These are phyloP conservation scores for Lentinula sp. DNA, from an alignment of 768 basidiomycete species.

Conservation along the genomic window DNA sequence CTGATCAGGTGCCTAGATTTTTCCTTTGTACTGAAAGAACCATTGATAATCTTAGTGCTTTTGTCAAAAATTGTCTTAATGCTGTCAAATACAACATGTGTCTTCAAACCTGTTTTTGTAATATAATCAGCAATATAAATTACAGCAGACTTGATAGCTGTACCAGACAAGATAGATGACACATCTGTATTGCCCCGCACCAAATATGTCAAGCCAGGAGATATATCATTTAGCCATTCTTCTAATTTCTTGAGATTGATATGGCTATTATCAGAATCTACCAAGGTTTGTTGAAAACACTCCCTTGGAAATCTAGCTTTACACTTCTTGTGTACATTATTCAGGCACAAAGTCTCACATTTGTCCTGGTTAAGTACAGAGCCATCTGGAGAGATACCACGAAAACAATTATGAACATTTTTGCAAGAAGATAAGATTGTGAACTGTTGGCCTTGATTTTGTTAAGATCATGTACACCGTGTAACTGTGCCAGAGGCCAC, in stretches of 20 bases:
- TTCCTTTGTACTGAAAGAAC: conserved; percentile 8
- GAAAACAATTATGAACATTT: conserved; percentile 23
- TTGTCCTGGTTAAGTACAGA: not conserved
- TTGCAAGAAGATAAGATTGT: no score
- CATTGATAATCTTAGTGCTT: conserved; percentile 16
- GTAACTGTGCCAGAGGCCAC: no score
- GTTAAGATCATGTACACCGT: no score
- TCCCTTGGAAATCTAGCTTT: conserved; percentile 28
- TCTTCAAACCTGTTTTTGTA: conserved; percentile 33
- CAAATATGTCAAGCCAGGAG: conserved; percentile 23
- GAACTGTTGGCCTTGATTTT: no score
- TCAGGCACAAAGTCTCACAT: conserved; percentile 17
- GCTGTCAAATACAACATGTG: conserved; percentile 10
- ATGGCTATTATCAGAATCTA: conserved; percentile 22
- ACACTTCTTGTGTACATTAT: conserved; percentile 23
- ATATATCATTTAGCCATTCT: conserved; percentile 29
- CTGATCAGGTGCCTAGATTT: conserved; percentile 25
- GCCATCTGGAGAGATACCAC: conserved; percentile 10
- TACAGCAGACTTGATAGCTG: conserved; percentile 29
- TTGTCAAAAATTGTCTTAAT: conserved; percentile 19
- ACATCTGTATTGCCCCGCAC: conserved; percentile 33
- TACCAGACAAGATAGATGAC: conserved; percentile 30
- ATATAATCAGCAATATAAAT: conserved; percentile 39
- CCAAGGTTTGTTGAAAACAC: conserved; percentile 11
- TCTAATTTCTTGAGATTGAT: conserved; percentile 27